Evolutionary conservation across 129 eudicot species (phyloP).

Genomic region (Helianthus tuberosus): DNA sequence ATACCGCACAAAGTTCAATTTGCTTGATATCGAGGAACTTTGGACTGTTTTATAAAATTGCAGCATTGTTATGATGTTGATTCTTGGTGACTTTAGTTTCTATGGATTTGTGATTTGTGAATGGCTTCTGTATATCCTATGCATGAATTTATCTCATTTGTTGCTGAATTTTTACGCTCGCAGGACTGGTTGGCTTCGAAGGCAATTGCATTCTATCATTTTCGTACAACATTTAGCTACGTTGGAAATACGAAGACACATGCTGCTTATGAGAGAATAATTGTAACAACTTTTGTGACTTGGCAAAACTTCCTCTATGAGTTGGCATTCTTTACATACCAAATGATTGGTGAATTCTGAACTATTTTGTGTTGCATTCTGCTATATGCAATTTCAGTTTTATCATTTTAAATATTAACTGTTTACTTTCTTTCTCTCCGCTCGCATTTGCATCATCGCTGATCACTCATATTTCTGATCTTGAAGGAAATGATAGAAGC

Average conservation of each 20-base stretch:
- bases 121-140: not conserved
- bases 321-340: slow-evolving; percentile 7
- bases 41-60: not conserved
- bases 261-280: slow-evolving; percentile 8
- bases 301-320: not conserved
- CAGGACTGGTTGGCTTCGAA: slow-evolving; percentile 11
- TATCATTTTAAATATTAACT: not conserved
- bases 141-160: not conserved
- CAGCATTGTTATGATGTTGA: not conserved
- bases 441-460: no score
- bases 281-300: not conserved
- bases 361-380: not conserved
- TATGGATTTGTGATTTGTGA: not conserved
- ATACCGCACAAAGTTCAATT: not conserved
- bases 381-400: not conserved
- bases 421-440: not conserved
- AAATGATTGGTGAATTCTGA: slow-evolving; percentile 6
- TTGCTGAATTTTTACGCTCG: not conserved
- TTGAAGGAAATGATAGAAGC: not conserved
- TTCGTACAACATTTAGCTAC: not conserved
- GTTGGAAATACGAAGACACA: slow-evolving; percentile 12
- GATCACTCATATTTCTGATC: not conserved
- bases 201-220: not conserved
- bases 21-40: not conserved
- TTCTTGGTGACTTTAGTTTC: not conserved